Evolutionary conservation across 2,329 filamentous ascomycete genomes (phyloP).

Genomic region (Coleophoma cylindrospora): DNA sequence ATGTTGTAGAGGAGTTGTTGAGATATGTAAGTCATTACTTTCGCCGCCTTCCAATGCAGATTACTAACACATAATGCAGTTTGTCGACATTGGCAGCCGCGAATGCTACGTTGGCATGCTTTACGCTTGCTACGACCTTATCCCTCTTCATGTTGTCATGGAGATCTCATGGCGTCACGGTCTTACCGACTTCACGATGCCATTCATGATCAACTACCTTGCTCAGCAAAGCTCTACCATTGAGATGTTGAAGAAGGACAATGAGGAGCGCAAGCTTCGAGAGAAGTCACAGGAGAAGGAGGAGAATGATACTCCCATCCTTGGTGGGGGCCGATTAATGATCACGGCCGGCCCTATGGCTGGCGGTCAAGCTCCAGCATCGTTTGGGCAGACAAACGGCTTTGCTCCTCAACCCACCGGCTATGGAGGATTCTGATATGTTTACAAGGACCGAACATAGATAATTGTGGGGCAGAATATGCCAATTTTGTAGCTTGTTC

Average conservation of each 20-base stretch:
- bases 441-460: constrained; percentile 15
- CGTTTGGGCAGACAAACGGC: constrained; percentile 78
- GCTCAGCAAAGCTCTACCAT: constrained; percentile 86
- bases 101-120: constrained; percentile 99
- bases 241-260: constrained; percentile 83
- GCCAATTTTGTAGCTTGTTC: constrained; percentile 17
- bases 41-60: constrained; percentile 1
- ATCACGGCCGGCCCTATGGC: constrained; percentile 80
- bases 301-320: constrained; percentile 89
- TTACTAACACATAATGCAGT: constrained; percentile 52
- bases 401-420: constrained; percentile 86
- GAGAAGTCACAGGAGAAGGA: constrained; percentile 73
- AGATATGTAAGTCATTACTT: constrained; percentile 75
- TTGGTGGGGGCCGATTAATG: constrained; percentile 86
- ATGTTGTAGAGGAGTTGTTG: constrained; percentile 92
- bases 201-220: constrained; percentile 99
- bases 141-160: constrained; percentile 86
- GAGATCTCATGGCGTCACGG: constrained; percentile 97
- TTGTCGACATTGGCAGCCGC: constrained; percentile 97
- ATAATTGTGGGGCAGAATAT: constrained; percentile 23
- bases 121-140: constrained; percentile 96
- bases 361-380: constrained; percentile 46
- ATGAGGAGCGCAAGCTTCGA: constrained; percentile 83
- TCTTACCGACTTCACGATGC: constrained; percentile 96
- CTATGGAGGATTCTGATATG: constrained; percentile 50